Evolutionary conservation across 768 basidiomycete genomes (phyloP).

Genomic region (Trichaptum fuscoviolaceum): DNA sequence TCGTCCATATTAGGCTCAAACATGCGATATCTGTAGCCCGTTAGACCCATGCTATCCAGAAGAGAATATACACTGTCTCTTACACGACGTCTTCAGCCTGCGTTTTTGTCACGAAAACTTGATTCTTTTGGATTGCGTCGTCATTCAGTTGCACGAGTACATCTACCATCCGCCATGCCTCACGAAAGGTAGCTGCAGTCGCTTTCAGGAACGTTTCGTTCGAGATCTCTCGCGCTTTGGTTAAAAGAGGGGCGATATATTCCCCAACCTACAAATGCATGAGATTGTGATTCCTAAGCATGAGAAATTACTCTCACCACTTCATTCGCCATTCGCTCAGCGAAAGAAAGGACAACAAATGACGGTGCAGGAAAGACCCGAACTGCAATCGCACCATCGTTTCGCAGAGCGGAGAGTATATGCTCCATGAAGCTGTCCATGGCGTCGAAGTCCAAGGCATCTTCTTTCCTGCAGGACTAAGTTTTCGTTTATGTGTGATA

Average conservation of each 20-base stretch:
- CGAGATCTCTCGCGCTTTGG: conserved; percentile 70
- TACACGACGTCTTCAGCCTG: conserved; percentile 83
- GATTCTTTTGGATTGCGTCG: conserved; percentile 29
- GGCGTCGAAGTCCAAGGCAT: conserved; percentile 75
- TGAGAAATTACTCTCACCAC: conserved; percentile 47
- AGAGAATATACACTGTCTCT: conserved; percentile 19
- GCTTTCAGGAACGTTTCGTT: conserved; percentile 74
- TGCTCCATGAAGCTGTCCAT: conserved; percentile 89
- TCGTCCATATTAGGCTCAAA: conserved; percentile 98
- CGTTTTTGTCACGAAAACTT: conserved; percentile 34
- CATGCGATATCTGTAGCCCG: conserved; percentile 70
- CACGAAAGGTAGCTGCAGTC: conserved; percentile 83
- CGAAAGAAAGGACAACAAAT: conserved; percentile 73
- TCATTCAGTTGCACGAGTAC: conserved; percentile 41
- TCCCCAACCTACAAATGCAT: conserved; percentile 63
- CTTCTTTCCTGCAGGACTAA: conserved; percentile 36
- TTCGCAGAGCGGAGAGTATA: conserved; percentile 56
- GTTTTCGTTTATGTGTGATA: neutral
- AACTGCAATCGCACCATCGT: conserved; percentile 77
- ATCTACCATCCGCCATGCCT: conserved; percentile 84
- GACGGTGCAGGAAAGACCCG: conserved; percentile 82
- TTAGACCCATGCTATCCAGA: neutral
- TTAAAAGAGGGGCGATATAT: conserved; percentile 75
- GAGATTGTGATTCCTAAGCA: conserved; percentile 7
- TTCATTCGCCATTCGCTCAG: conserved; percentile 79